Percentiles rank a stretch among this genome's conserved stretches.
These are phyloP conservation scores for Wickerhamiella alocasiicola DNA, from an alignment of 805 yeast species.

Conservation along the genomic window DNA sequence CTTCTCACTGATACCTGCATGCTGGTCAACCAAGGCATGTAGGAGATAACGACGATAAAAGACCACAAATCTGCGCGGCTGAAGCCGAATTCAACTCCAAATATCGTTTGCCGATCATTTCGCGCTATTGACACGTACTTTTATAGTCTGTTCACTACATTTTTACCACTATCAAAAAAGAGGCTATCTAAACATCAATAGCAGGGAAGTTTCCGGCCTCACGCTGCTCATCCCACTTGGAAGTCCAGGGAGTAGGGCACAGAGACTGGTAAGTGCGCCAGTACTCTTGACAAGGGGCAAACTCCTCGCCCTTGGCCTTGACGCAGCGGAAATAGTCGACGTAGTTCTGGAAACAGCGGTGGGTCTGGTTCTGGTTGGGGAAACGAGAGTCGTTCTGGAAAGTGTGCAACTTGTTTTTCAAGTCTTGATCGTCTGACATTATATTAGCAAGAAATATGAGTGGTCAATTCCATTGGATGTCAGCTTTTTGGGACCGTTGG, in stretches of 20 bases:
- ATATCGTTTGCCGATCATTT: no score
- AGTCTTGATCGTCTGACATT: constrained; percentile 18
- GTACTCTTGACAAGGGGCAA: constrained; percentile 94
- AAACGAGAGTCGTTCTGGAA: constrained; percentile 81
- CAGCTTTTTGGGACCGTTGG: no score
- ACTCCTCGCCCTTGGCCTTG: constrained; percentile 93
- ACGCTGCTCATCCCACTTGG: constrained; percentile 33
- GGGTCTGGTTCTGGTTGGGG: constrained; percentile 96
- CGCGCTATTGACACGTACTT: no score
- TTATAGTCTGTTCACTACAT: no score
- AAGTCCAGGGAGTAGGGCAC: constrained; percentile 31
- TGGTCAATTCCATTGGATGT: no score
- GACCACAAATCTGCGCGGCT: no score
- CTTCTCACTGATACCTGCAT: no score
- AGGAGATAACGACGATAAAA: no score
- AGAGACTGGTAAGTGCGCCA: constrained; percentile 75
- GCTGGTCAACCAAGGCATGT: no score
- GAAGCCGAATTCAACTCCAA: no score
- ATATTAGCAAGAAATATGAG: constrained; percentile 9
- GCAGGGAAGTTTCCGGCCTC: constrained; percentile 45
- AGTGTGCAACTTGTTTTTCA: constrained; percentile 22
- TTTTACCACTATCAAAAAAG: no score
- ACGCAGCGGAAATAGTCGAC: constrained; percentile 97
- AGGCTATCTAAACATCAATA: constrained; percentile 15
- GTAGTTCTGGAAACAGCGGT: constrained; percentile 96